These are phyloP conservation scores for Microthyrium microscopicum DNA, from an alignment of 2,329 filamentous ascomycete genomes.

Conservation along the genomic window DNA sequence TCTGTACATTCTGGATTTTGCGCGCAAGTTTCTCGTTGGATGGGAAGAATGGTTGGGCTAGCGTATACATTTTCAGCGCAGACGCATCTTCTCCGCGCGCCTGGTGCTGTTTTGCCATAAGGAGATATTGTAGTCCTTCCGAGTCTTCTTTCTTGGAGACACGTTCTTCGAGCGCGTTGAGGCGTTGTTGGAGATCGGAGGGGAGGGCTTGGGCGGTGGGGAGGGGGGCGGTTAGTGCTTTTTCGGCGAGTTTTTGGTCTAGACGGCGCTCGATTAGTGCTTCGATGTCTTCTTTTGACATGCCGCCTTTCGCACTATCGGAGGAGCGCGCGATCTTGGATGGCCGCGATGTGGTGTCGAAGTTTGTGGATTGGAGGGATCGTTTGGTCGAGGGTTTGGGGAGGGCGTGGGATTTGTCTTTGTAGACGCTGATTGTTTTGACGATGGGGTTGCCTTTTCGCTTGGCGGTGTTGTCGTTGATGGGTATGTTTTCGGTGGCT, in stretches of 20 bases:
- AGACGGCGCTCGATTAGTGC: slow-evolving; percentile 87
- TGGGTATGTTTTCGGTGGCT: slow-evolving; percentile 21
- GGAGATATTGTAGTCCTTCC: slow-evolving; percentile 66
- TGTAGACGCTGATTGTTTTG: slow-evolving; percentile 77
- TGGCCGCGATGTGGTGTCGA: slow-evolving; percentile 24
- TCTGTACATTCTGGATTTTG: slow-evolving; percentile 38
- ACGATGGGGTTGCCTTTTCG: too few species aligned
- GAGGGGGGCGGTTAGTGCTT: slow-evolving; percentile 41
- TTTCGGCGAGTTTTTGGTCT: slow-evolving; percentile 70
- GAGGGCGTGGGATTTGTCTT: slow-evolving; percentile 39
- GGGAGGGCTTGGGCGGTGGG: slow-evolving; percentile 36
- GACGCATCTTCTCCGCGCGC: slow-evolving; percentile 62
- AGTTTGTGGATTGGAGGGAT: slow-evolving; percentile 26
- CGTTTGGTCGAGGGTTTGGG: slow-evolving; percentile 2
- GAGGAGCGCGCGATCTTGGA: slow-evolving; percentile 21
- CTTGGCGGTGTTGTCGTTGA: slow-evolving; percentile 34
- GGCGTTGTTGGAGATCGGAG: slow-evolving; percentile 60
- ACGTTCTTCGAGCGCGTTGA: slow-evolving; percentile 75
- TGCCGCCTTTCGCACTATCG: slow-evolving; percentile 19
- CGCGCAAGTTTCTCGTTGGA: slow-evolving; percentile 56
- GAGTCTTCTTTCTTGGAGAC: slow-evolving; percentile 59
- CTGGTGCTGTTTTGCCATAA: slow-evolving; percentile 87
- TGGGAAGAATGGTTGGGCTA: slow-evolving; percentile 72
- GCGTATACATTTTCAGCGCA: slow-evolving; percentile 71
- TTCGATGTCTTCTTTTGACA: slow-evolving; percentile 57